Conservation (phyloP, 371 early-diverging fungal species). For the Conidiobolus incongruus region DNA sequence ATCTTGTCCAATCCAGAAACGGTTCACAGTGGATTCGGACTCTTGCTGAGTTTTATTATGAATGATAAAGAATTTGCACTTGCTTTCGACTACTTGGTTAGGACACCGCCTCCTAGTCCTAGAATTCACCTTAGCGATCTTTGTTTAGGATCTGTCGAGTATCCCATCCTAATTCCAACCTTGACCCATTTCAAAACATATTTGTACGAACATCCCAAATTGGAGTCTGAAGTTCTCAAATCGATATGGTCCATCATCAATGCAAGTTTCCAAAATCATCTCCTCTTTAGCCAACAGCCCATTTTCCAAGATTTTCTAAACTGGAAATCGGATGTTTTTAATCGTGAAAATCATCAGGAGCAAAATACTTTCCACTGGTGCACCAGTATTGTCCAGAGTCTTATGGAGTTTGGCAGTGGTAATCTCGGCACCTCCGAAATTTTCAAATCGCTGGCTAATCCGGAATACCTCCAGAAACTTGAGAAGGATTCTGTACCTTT, state of each 20-base stretch:
- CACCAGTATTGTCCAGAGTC: slow-evolving; percentile 20
- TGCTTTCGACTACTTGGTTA: slow-evolving; percentile 15
- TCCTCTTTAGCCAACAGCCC: background rate
- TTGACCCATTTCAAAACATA: slow-evolving; percentile 8
- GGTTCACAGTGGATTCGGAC: slow-evolving; percentile 23
- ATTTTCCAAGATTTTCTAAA: background rate
- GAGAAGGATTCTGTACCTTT: slow-evolving; percentile 1
- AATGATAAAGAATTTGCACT: slow-evolving; percentile 19
- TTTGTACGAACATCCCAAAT: slow-evolving; percentile 16
- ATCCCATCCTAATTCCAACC: background rate
- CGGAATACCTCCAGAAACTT: slow-evolving; percentile 7
- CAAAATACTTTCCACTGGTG: slow-evolving; percentile 15
- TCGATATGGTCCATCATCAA: slow-evolving; percentile 4
- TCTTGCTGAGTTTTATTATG: slow-evolving; percentile 32
- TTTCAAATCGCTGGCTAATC: too few relatives aligned
- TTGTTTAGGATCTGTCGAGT: background rate
- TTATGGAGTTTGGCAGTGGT: slow-evolving; percentile 36
- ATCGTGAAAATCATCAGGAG: slow-evolving; percentile 5
- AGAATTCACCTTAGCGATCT: background rate
- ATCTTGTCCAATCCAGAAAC: slow-evolving; percentile 15
- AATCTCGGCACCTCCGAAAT: slow-evolving; percentile 28
- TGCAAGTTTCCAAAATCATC: background rate
- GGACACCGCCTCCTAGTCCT: slow-evolving; percentile 8
- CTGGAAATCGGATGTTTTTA: slow-evolving; percentile 5
- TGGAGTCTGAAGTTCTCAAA: slow-evolving; percentile 15